These are phyloP conservation scores for Amesomyces nigricolor DNA, from an alignment of 2,329 filamentous ascomycete genomes.

Conservation along the genomic window DNA sequence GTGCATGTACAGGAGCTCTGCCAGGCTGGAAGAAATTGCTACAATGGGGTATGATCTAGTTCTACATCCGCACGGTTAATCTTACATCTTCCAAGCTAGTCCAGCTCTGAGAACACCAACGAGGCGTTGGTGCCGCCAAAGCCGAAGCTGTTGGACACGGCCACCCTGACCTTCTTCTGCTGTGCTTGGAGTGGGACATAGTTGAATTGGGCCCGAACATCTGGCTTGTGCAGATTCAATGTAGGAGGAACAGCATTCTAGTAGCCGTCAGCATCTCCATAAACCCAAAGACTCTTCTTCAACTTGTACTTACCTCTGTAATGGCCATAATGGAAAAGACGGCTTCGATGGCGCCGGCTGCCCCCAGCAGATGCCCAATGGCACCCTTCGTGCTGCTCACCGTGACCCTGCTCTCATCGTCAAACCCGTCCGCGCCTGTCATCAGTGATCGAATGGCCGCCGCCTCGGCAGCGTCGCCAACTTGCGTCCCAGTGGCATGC, in stretches of 20 bases:
- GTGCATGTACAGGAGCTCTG: not conserved
- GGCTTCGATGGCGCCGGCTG: conserved; percentile 84
- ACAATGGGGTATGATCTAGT: not conserved
- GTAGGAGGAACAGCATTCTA: conserved; percentile 81
- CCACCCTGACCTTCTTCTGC: conserved; percentile 62
- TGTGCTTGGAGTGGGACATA: conserved; percentile 73
- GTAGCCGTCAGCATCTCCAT: not conserved
- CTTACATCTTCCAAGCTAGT: conserved; percentile 8
- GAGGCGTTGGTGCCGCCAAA: conserved; percentile 96
- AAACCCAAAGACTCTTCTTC: too few relatives aligned
- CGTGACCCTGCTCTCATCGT: conserved; percentile 59
- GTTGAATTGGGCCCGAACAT: conserved; percentile 71
- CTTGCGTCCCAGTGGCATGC: conserved; percentile 80
- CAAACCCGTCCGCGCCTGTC: conserved; percentile 63
- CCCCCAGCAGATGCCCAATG: conserved; percentile 84
- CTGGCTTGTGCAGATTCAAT: conserved; percentile 66
- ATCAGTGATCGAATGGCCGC: conserved; percentile 73
- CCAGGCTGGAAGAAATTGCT: too few relatives aligned
- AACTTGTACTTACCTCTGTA: conserved; percentile 53
- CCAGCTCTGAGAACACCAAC: conserved; percentile 63
- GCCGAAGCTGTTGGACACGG: conserved; percentile 91
- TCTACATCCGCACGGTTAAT: not conserved
- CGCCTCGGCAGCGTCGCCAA: conserved; percentile 88
- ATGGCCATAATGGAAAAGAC: conserved; percentile 79
- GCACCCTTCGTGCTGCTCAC: conserved; percentile 94